Evolutionary conservation across 75 land plant genomes (phyloP), one percentile per base, ranked within the genome.

Genomic region (Selaginella tamariscina): DNA sequence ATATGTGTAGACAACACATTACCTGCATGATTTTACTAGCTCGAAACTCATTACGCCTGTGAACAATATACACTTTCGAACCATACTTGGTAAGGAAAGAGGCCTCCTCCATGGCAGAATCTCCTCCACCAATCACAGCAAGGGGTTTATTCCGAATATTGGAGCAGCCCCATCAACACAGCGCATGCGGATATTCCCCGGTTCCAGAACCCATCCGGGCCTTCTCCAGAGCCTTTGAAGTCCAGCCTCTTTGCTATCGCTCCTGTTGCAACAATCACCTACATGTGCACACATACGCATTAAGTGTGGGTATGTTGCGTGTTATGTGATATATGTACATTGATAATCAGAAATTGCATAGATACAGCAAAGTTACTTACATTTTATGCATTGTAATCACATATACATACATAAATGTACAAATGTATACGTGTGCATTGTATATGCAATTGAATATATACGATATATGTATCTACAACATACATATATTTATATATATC

Each of bases 21-120:
- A n/a, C n/a, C n/a, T 59, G 62, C 62, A 59, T 59, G 26, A 59
- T 59, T n/a, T 59, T 59, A 23, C 62, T 59, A 5, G 62, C 62
- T 26, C 62, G 21, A 59, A 59, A 59, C 26, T 59, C 24, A n/a
- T 59, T 8, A 8, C 62, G 8, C 8, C 62, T 5, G 23, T 26
- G 62, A n/a, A 59, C 21, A n/a, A 59, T 59, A 23, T 23, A 59
- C 18, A 59, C 62, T 21, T 59, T 59, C n/a, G 27, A 23, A n/a
- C 62, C 62, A 59, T 59, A 59, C 62, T 26, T 59, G 18, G 62
- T 59, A 5, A 59, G 26, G 23, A 59, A 59, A 2, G 62, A 23
- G 23, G 62, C 62, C 62, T 59, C 62, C n/a, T 59, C 62, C 62
- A 59, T 59, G 27, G 62, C 62, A 9, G 62, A 59, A 23, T 59